Conservation (phyloP, 768 basidiomycete species). For the Tulasnella sp. region DNA sequence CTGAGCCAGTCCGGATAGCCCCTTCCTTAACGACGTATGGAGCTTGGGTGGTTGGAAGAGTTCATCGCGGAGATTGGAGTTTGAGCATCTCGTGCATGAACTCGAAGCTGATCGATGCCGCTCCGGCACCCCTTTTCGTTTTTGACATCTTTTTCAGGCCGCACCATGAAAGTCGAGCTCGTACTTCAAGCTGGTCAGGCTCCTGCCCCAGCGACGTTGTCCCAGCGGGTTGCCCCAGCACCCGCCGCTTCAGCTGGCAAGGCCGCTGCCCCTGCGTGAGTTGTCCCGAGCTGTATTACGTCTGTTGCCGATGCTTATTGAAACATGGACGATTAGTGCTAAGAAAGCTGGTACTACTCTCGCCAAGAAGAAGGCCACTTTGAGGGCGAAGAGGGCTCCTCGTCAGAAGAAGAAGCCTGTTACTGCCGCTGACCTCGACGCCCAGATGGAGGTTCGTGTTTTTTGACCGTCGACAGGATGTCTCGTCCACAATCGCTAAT, state of each 20-base stretch:
- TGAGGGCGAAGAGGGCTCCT: slow-evolving; percentile 29
- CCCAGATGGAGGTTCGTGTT: slow-evolving; percentile 85
- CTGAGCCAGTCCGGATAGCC: not conserved
- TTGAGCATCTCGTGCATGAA: not conserved
- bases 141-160: slow-evolving; percentile 46
- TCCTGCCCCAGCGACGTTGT: slow-evolving; percentile 53
- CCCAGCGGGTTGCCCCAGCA: slow-evolving; percentile 75
- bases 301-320: slow-evolving; percentile 24
- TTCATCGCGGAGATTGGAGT: not conserved
- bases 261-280: slow-evolving; percentile 27
- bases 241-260: slow-evolving; percentile 30
- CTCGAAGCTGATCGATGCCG: not conserved
- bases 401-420: slow-evolving; percentile 41
- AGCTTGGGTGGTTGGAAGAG: not conserved
- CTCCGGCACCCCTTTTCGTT: not conserved
- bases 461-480: not conserved
- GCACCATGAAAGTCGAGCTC: slow-evolving; percentile 98
- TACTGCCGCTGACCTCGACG: slow-evolving; percentile 83
- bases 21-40: not conserved
- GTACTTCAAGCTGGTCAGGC: slow-evolving; percentile 71
- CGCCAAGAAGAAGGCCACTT: slow-evolving; percentile 28
- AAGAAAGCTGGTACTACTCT: slow-evolving; percentile 20
- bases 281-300: slow-evolving; percentile 17
- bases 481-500: not conserved
- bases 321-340: slow-evolving; percentile 17